Base-by-base conservation (phyloP, 2,329 filamentous ascomycete genomes). In the Thielaviopsis punctulata region DNA sequence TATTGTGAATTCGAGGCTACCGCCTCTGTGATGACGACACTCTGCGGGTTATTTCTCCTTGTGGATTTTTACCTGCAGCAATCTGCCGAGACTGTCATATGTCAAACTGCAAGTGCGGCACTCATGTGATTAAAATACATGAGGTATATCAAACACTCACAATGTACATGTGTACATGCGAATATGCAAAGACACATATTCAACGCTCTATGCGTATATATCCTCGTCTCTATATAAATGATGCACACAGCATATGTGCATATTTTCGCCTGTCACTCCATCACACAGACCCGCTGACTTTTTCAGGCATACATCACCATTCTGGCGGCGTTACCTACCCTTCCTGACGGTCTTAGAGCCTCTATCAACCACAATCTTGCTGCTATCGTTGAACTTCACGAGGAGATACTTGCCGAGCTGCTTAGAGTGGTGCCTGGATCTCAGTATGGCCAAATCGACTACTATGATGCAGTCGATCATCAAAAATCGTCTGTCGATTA, bases 341-440 rank as follows among this genome's bases (percentile, higher is more conserved):
- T 81, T n/a, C 73, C 81, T n/a, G 66, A 69, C 36, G 77, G 77
- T 27, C 72, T 84, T 19, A 73, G 84, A 57, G 74, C 77, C 33
- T 84, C 84, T 12, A 86, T 94, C 59, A 85, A 88, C 60, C 77
- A 76, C 50, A 93, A 88, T 59, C 69, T 94, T 41, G 79, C 81
- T 24, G 82, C 86, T 53, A 86, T 96, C 54, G 72, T 93, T 51
- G 77, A 84, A 57, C 70, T 94, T 9, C 92, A 98, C 60, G 86
- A 94, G 61, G 79, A 83, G 55, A 77, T 96, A 22, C 71, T 95
- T 3, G 74, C 75, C 0, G 80, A 87, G 33, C 73, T 96, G 33
- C 84, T 88, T 59, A 72, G 72, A 15, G 74, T 73, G 0, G 74
- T 92, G 4, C 85, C 86, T 1, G 72, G 82, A 59, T 83, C 83